Evolutionary conservation across 2,329 filamentous ascomycete genomes (phyloP), one percentile per base, ranked within the genome.

Genomic region (Trichoderma atrobrunneum): DNA sequence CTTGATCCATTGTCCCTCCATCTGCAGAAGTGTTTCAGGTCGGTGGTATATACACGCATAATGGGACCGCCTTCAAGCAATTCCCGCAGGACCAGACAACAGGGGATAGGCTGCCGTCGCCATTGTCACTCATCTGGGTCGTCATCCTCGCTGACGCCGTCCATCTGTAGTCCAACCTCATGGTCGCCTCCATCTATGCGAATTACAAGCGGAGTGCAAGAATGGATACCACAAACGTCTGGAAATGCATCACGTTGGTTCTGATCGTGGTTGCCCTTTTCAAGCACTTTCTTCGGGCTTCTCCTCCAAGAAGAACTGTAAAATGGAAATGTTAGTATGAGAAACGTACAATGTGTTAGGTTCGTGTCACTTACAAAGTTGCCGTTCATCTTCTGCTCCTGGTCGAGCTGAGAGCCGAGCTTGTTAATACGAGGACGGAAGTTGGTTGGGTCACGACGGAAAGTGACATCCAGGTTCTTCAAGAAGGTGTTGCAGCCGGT

Each of bases 401-500:
- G 95, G 83, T 99, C 96, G 77, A 98, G 89, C 86, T 99, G 96
- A 80, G 93, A 96, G 83, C 95, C 91, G 80, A 90, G 86, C 89
- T 99, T 99, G 90, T 99, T 99, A 87, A 99, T 99, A 85, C 97
- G 94, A 74, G 97, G 96, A 74, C 96, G 92, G 89, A 90, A 99
- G 79, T 96, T 97, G 85, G 92, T 94, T 74, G 97, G 96, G 80
- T 99, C 96, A 81, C 97, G 94, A 79, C 96, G 93, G 92, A 99
- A 99, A 64, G 96, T 98, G 78, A 99, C 96, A 78, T 99, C 94
- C 74, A 99, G 87, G 84, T 94, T 98, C 89, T 97, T 93, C 82
- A 99, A 84, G 89, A 99, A 99, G 73, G 87, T 89, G 87, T 99
- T 99, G 89, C 96, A 99, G 73, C 96, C 95, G 54, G 94, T 97